These are phyloP conservation scores for Cenchrus americanus DNA, from an alignment of 176 grass and related monocot species.

Conservation along the genomic window DNA sequence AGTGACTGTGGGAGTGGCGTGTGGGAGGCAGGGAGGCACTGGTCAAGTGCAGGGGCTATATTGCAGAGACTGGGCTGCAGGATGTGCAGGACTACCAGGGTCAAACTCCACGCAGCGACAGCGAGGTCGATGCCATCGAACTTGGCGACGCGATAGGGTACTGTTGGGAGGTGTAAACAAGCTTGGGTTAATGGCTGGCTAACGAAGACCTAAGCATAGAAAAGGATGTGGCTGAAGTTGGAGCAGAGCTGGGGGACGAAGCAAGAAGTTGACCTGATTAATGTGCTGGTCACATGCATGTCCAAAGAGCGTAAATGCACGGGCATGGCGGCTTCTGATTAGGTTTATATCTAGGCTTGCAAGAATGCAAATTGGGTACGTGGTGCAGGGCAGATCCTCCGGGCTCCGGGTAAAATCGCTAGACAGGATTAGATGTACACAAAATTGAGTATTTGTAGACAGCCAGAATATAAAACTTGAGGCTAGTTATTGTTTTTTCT, in stretches of 20 bases:
- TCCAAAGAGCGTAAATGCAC: conserved; percentile 3
- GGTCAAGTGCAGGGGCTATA: conserved; percentile 47
- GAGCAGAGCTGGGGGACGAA: conserved; percentile 1
- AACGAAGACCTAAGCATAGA: conserved; percentile 41
- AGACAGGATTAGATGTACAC: neutral
- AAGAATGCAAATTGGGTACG: neutral
- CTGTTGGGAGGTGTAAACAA: conserved; percentile 43
- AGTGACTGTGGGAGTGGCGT: neutral
- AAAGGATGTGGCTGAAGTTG: conserved; percentile 14
- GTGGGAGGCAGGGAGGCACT: conserved; percentile 1
- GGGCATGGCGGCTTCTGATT: neutral
- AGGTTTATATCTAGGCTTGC: neutral
- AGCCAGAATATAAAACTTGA: neutral
- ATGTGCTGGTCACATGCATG: conserved; percentile 34
- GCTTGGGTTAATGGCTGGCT: conserved; percentile 24
- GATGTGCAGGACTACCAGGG: conserved; percentile 26
- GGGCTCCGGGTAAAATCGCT: neutral
- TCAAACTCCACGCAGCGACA: conserved; percentile 32
- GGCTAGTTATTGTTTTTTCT: neutral
- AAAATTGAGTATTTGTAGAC: neutral
- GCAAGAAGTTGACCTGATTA: conserved; percentile 48
- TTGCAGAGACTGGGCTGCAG: conserved; percentile 24
- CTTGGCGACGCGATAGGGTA: neutral
- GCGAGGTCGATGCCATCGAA: conserved; percentile 43
- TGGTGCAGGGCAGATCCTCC: neutral